phyloP scores from a whole-genome alignment of 805 yeast species.

The Blastobotrys muscicola region DNA sequence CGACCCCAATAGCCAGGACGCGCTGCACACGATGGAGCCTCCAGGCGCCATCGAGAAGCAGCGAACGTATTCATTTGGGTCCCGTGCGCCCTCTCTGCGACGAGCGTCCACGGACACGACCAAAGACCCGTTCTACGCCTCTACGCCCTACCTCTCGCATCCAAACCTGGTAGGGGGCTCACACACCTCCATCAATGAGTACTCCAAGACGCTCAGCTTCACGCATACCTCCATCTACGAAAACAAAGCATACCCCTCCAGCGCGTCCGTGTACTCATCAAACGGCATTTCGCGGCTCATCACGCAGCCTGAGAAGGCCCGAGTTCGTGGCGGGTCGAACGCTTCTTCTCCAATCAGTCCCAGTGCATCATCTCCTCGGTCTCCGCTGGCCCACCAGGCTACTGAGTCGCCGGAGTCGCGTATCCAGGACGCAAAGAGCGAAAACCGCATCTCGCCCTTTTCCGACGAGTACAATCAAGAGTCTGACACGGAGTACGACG shows the following conservation, averaged over 20 bases:
- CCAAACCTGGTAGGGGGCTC: conserved; percentile 14
- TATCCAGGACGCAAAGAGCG: background rate
- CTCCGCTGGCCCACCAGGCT: too few relatives aligned
- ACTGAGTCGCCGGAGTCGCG: too few relatives aligned
- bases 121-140: conserved; percentile 13
- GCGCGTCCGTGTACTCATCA: conserved; percentile 11
- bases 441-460: background rate
- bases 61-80: background rate
- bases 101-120: background rate
- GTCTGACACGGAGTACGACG: background rate
- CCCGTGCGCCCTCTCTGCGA: conserved; percentile 1
- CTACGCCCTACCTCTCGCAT: conserved; percentile 14
- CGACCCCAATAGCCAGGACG: conserved; percentile 10
- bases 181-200: conserved; percentile 18
- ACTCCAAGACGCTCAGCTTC: conserved; percentile 17
- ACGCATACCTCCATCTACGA: conserved; percentile 16
- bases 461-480: background rate
- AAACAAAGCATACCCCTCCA: conserved; percentile 11
- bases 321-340: too few relatives aligned
- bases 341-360: too few relatives aligned
- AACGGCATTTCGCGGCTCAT: too few relatives aligned
- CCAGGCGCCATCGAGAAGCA: background rate
- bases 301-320: too few relatives aligned
- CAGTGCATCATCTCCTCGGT: too few relatives aligned
- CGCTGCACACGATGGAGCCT: background rate